Evolutionary conservation across 106 monocot genomes (phyloP), one percentile per base, ranked within the genome.

Genomic region (Vanilla planifolia): DNA sequence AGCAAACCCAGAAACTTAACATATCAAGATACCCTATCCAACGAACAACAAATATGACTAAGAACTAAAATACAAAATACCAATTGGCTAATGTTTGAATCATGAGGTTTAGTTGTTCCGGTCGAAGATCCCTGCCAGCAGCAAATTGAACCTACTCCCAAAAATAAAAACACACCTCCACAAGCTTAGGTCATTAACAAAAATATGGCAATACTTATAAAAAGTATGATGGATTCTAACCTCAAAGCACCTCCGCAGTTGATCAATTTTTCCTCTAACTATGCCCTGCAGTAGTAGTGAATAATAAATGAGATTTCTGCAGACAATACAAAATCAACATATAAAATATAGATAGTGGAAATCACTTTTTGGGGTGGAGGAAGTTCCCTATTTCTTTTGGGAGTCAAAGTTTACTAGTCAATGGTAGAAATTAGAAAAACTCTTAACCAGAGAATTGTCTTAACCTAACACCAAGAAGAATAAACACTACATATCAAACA

Each of bases 171-270:
- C 24, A 51, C 21, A 14, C 8, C 37, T 23, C n/a, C 24, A 33
- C 22, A 10, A 53, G 15, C 29, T 53, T 53, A 53, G 29, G 30
- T 53, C 0, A 13, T 16, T 3, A 8, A 28, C 1, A 53, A 5
- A 50, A 57, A 56, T 8, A 21, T 9, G 32, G 8, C 21, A 22
- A 59, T 11, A 37, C 9, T 3, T 51, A n/a, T 25, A 34, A 26
- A 58, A 13, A 35, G 15, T 30, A 52, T 9, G 44, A 11, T 44
- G 7, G 8, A 51, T 48, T 69, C 71, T 55, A 13, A 96, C 96
- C 96, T 96, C 96, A 75, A 96, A 96, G 74, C 96, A 87, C 66
- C 96, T 80, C 62, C 91, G 80, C 62, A 91, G 58, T 69, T 96
- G 96, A 76, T 96, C 96, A 44, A 91, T 67, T 63, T 96, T 96